These are phyloP conservation scores for Xylariomycetidae sp. DNA, from an alignment of 2,329 filamentous ascomycete species.

Conservation along the genomic window DNA sequence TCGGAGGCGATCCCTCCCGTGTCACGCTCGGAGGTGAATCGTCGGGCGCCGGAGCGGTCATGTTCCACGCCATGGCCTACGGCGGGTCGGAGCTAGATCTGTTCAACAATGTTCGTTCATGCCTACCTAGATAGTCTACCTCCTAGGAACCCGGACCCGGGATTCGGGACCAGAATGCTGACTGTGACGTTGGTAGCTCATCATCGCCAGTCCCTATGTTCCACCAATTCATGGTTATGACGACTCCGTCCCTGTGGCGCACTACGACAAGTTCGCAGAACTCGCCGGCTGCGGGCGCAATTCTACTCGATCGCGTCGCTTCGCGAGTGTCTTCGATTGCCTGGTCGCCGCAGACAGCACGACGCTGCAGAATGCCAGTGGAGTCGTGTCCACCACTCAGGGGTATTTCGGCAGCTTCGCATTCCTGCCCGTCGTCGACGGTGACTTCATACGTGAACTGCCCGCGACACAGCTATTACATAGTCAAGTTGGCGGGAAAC, in stretches of 20 bases:
- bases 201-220: slow-evolving; percentile 21
- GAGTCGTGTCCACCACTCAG: slow-evolving; percentile 20
- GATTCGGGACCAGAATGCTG: slow-evolving; percentile 2
- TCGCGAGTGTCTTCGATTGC: slow-evolving; percentile 19
- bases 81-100: slow-evolving; percentile 18
- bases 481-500: slow-evolving; percentile 16
- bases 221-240: slow-evolving; percentile 18
- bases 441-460: slow-evolving; percentile 19
- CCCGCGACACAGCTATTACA: slow-evolving; percentile 14
- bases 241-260: slow-evolving; percentile 13
- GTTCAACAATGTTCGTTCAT: slow-evolving; percentile 21
- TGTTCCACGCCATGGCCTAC: slow-evolving; percentile 20
- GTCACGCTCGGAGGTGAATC: slow-evolving; percentile 28
- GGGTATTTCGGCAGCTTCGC: slow-evolving; percentile 24
- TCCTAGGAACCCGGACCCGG: background rate
- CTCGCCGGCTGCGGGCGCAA: slow-evolving; percentile 17
- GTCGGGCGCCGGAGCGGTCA: slow-evolving; percentile 20
- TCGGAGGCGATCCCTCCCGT: slow-evolving; percentile 27
- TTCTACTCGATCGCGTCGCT: slow-evolving; percentile 4
- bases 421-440: slow-evolving; percentile 24
- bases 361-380: slow-evolving; percentile 22
- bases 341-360: slow-evolving; percentile 18
- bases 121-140: no score
- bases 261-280: slow-evolving; percentile 20
- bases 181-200: slow-evolving; percentile 12